A percentile compares a stretch with the other conserved stretches of the same genome.
Conservation (phyloP, 2,329 filamentous ascomycete genomes). For the Phaeosphaeriaceae sp. region DNA sequence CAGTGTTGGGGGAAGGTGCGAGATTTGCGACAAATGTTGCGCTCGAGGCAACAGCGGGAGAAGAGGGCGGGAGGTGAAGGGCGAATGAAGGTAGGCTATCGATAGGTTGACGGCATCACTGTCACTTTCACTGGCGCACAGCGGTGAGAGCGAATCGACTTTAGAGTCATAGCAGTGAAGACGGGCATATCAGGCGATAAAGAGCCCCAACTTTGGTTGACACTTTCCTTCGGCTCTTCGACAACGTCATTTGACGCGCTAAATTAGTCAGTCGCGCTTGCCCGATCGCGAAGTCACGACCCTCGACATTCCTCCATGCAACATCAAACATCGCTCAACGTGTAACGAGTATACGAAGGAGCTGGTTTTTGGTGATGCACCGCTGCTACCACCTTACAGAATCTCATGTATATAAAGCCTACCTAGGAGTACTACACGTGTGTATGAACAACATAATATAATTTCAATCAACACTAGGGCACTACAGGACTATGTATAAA, state of each 20-base stretch:
- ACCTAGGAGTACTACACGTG: too few species aligned
- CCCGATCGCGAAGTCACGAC: conserved; percentile 9
- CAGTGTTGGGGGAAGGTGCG: not conserved
- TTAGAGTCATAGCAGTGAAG: not conserved
- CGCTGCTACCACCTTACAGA: too few species aligned
- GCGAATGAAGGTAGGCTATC: not conserved
- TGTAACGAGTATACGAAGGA: too few species aligned
- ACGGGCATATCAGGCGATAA: conserved; percentile 5
- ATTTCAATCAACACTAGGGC: too few species aligned
- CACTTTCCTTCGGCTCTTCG: conserved; percentile 1
- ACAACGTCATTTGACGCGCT: conserved; percentile 13
- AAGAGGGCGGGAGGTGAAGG: conserved; percentile 3
- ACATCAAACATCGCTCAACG: not conserved
- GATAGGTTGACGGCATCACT: conserved; percentile 1
- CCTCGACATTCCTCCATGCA: not conserved
- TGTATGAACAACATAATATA: too few species aligned
- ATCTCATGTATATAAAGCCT: too few species aligned
- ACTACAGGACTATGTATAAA: too few species aligned
- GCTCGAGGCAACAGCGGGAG: conserved; percentile 24
- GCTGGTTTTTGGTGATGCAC: too few species aligned
- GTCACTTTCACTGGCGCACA: not conserved
- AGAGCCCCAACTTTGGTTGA: conserved; percentile 1
- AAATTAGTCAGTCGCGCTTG: conserved; percentile 2
- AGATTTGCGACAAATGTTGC: conserved; percentile 7
- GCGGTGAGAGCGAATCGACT: not conserved